Percentiles rank a stretch among this genome's conserved stretches.
These are phyloP conservation scores for Pyrrhoderma lamaoense DNA, from an alignment of 1,284 basidiomycete genomes.

Conservation along the genomic window DNA sequence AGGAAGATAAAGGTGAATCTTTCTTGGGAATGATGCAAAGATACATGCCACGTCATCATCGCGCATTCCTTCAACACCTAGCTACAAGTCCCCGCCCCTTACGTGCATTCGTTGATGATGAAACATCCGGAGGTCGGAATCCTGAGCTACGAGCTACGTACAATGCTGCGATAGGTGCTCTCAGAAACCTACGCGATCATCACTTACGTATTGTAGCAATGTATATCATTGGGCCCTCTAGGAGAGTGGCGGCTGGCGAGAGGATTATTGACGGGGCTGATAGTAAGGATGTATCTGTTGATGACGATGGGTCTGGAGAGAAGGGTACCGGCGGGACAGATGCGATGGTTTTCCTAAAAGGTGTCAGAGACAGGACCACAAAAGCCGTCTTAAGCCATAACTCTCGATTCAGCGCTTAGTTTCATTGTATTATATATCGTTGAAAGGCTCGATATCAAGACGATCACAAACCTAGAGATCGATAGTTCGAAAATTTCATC, in stretches of 20 bases:
- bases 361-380: constrained; percentile 69
- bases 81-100: constrained; percentile 51
- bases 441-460: too few species aligned
- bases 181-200: constrained; percentile 79
- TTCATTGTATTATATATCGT: too few species aligned
- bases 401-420: neutral
- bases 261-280: constrained; percentile 24
- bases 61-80: constrained; percentile 81
- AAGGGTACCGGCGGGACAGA: constrained; percentile 74
- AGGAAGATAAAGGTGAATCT: constrained; percentile 22
- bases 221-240: constrained; percentile 69
- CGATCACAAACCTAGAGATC: too few species aligned
- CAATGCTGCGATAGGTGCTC: constrained; percentile 62
- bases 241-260: constrained; percentile 34
- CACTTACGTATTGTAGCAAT: constrained; percentile 83
- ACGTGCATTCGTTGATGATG: constrained; percentile 41
- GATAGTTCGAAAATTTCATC: too few species aligned
- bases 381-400: constrained; percentile 1
- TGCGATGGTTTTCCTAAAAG: constrained; percentile 75
- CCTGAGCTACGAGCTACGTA: constrained; percentile 53
- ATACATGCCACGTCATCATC: constrained; percentile 91
- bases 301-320: constrained; percentile 15
- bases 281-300: constrained; percentile 19
- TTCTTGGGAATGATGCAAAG: constrained; percentile 77
- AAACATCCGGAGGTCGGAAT: constrained; percentile 28